Evolutionary conservation across 306 rosid species (phyloP), one percentile per base, ranked within the genome.

Genomic region (Rubus idaeus): DNA sequence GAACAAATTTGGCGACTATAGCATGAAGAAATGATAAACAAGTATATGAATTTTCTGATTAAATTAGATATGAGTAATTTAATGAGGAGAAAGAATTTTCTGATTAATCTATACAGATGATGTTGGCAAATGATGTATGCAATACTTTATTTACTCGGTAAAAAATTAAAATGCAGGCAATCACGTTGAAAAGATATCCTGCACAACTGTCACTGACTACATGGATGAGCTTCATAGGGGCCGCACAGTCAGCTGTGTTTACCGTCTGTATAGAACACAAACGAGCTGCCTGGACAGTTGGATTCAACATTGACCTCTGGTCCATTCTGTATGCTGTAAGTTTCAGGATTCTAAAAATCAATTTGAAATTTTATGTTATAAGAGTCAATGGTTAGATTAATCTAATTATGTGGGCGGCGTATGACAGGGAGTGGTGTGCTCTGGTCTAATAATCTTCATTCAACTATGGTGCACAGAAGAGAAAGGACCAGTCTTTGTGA

Each of bases 401-500:
- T 44, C 78, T 65, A 7, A 83, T 37, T 6, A 8, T 21, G 64
- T 56, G 23, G 70, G 62, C 49, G 68, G 64, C 44, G 46, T 55
- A 55, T 83, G 52, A 77, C 91, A 95, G 97, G 97, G 97, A 77
- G 77, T 92, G 46, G 84, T 89, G 12, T 74, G 71, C 70, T 83
- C 91, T 37, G 92, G 90, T 49, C 12, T 88, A 58, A 58, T 88
- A 23, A 44, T 80, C 51, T 92, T 84, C 83, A 61, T 92, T 74
- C 96, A 88, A 80, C 86, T 95, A 5, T 91, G 91, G 96, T 89
- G 96, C 82, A 92, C 88, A 41, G 88, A 86, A 76, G 73, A 84
- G 73, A 89, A 81, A 71, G 97, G 99, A 5, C 97, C 97, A 17
- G 97, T 95, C 74, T 95, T 92, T 76, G 94, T 92, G 61, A 90